phyloP scores from a whole-genome alignment of 768 basidiomycete species.

The Hirschioporus abietinus region DNA sequence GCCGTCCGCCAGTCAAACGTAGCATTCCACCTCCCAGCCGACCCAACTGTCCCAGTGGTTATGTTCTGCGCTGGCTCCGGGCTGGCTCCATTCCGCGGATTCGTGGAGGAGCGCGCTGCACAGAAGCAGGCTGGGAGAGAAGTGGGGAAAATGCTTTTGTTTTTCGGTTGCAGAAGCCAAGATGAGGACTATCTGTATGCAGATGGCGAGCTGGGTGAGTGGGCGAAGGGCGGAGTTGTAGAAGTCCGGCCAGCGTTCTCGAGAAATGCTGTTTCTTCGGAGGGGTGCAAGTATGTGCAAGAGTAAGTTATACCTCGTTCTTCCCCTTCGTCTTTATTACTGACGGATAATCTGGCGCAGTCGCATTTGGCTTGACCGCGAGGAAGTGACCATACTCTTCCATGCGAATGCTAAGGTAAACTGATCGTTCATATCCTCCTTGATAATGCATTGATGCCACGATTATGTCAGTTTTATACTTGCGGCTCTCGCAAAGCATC shows the following conservation, averaged over 20 bases:
- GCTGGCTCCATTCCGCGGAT: conserved; percentile 44
- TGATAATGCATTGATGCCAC: too few species aligned
- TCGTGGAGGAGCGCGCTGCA: conserved; percentile 44
- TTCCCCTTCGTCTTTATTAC: not conserved
- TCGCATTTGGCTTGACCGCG: conserved; percentile 38
- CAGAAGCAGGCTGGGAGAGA: conserved; percentile 39
- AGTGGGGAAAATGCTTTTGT: conserved; percentile 37
- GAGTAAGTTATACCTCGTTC: conserved; percentile 22
- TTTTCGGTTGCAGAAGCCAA: conserved; percentile 42
- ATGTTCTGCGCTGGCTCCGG: conserved; percentile 45
- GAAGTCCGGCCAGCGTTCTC: conserved; percentile 41
- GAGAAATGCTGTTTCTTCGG: conserved; percentile 21
- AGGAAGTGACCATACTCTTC: conserved; percentile 27
- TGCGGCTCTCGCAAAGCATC: conserved; percentile 20
- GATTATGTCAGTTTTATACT: conserved; percentile 18
- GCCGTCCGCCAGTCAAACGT: conserved; percentile 33
- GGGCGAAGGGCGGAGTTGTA: conserved; percentile 36
- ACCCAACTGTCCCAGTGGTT: conserved; percentile 34
- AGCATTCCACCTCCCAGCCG: conserved; percentile 39
- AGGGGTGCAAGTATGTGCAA: conserved; percentile 35
- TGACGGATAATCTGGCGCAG: conserved; percentile 18
- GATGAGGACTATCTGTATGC: conserved; percentile 38
- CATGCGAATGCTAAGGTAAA: conserved; percentile 31
- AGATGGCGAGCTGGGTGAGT: conserved; percentile 36
- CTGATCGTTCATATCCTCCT: not conserved